phyloP scores from a whole-genome alignment of 23 red algal genomes.

The Rhodosorus marinus region DNA sequence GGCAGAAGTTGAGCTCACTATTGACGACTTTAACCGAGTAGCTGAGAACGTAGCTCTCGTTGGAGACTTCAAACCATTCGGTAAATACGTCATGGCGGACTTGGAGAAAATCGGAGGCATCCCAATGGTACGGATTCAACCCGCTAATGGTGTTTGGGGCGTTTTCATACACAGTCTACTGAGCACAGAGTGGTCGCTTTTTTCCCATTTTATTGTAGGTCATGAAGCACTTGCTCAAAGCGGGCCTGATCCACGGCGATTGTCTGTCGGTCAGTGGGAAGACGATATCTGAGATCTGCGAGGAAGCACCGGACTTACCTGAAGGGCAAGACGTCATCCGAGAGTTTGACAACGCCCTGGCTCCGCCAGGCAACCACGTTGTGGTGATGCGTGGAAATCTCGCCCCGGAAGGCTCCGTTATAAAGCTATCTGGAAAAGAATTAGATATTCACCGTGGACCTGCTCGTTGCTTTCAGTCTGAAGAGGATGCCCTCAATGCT shows the following conservation, averaged over 20 bases:
- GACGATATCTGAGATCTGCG: conserved; percentile 70
- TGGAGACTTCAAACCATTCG: conserved; percentile 92
- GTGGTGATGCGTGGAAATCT: conserved; percentile 90
- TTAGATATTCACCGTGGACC: conserved; percentile 65
- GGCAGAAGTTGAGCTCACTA: conserved; percentile 75
- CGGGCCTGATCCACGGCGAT: conserved; percentile 77
- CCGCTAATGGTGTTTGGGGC: too few relatives aligned
- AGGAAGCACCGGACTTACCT: conserved; percentile 46
- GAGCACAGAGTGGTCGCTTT: too few relatives aligned
- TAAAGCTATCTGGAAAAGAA: conserved; percentile 87
- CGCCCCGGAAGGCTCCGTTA: conserved; percentile 89
- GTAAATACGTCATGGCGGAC: conserved; percentile 95
- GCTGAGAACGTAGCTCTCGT: conserved; percentile 69
- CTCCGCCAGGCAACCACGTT: conserved; percentile 75
- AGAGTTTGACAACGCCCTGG: conserved; percentile 35
- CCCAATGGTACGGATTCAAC: too few relatives aligned
- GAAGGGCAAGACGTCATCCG: conserved; percentile 34
- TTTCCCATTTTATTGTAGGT: too few relatives aligned
- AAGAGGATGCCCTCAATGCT: conserved; percentile 78
- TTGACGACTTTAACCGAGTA: conserved; percentile 87
- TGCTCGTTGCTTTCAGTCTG: conserved; percentile 84
- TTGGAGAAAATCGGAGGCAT: conserved; percentile 85
- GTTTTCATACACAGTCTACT: too few relatives aligned
- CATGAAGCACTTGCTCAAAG: conserved; percentile 86
- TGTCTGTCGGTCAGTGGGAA: conserved; percentile 94